Evolutionary conservation across 495 filamentous ascomycete genomes (phyloP).

Genomic region (Penicillium lagena): DNA sequence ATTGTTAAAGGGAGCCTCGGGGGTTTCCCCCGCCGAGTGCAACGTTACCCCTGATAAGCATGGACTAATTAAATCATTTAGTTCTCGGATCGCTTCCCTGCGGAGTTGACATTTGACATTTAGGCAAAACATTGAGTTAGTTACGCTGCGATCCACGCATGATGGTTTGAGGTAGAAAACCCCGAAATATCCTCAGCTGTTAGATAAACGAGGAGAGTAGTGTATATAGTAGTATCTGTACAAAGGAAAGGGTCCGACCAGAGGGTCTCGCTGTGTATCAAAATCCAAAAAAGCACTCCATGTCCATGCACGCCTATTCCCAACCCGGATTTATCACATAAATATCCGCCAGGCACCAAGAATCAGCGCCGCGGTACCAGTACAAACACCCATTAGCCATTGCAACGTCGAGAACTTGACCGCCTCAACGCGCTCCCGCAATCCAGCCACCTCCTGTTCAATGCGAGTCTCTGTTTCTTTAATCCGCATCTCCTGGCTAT

Average conservation of each 20-base stretch:
- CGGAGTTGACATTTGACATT: too few species aligned
- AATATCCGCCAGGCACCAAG: constrained; percentile 95
- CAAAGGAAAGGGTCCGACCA: constrained; percentile 9
- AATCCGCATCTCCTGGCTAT: constrained; percentile 94
- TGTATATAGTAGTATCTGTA: neutral
- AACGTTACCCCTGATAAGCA: too few species aligned
- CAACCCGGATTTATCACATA: constrained; percentile 32
- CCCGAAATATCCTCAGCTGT: neutral
- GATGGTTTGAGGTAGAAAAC: too few species aligned
- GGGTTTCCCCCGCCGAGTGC: too few species aligned
- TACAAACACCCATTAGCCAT: constrained; percentile 97
- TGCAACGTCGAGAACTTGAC: constrained; percentile 97
- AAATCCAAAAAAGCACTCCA: constrained; percentile 14
- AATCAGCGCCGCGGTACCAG: constrained; percentile 84
- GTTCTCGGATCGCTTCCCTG: too few species aligned
- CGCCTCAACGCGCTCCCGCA: constrained; percentile 87
- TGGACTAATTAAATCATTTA: too few species aligned
- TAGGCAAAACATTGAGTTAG: too few species aligned
- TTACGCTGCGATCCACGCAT: too few species aligned
- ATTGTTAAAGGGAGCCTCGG: too few species aligned
- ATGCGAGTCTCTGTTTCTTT: constrained; percentile 98
- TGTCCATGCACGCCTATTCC: constrained; percentile 13
- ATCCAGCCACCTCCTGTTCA: constrained; percentile 90
- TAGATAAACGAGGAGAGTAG: neutral
- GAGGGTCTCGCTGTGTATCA: constrained; percentile 8